Base-by-base conservation (phyloP, 2,329 filamentous ascomycete genomes). In the Fragosphaeria purpurea region DNA sequence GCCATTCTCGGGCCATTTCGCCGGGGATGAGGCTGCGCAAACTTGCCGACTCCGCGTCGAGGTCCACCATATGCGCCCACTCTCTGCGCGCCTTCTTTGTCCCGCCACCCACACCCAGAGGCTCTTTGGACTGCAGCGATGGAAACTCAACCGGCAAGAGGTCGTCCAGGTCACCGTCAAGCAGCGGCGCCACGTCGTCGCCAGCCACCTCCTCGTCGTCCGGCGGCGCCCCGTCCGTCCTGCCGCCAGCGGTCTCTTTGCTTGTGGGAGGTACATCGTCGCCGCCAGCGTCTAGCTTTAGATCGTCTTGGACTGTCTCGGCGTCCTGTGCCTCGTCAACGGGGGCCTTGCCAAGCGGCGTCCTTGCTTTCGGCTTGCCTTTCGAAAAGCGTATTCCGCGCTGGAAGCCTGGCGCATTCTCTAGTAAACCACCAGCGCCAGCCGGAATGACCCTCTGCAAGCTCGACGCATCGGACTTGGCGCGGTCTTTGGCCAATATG, bases 61-160 rank as follows among this genome's bases (percentile, higher is more conserved):
- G 85, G 64, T 98, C 91, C 2, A 98, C 91, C 82, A 98, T 95
- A 68, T 98, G 93, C 47, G 93, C 93, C 91, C 93, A 98, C 69
- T 97, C 88, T 60, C 80, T 84, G 6, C 86, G 86, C 40, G 81
- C 81, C 61, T 85, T 86, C 61, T 83, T 86, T 54, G 82, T 74
- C 53, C 82, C 80, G 7, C 86, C 83, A 47, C 84, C 73, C 22
- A 85, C 77, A 34, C 96, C 7, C 11, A 37, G 78, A 30, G 81
- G 77, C n/a, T 83, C 83, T 62, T 85, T 86, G 8, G 93, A 88
- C 58, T 94, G 87, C 6, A 98, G 67, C 10, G 94, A 86, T 1
- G 93, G 90, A 60, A 96, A 98, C 62, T 98, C 93, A 32, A 95
- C 80, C 0, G 93, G 93, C 1, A 98, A 68, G 6, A 98, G 74